These are phyloP conservation scores for Rhodosporidiobolus sp. DNA, from an alignment of 768 basidiomycete species.

Conservation along the genomic window DNA sequence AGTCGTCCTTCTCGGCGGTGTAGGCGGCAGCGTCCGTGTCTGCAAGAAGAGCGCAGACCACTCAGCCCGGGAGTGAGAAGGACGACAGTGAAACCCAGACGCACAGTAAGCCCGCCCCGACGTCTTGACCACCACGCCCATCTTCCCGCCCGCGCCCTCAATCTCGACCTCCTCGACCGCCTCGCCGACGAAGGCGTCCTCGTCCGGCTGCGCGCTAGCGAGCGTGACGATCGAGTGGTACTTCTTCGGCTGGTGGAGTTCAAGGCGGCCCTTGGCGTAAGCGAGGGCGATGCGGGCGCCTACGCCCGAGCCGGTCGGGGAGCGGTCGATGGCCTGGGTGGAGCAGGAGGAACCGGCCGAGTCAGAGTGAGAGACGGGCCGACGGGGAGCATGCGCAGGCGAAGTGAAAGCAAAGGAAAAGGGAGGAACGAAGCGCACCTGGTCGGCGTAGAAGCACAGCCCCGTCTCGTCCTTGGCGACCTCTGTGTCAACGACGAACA, in stretches of 20 bases:
- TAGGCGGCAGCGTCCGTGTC: not conserved
- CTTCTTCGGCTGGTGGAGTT: not conserved
- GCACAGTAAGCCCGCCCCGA: not conserved
- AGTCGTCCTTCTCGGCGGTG: not conserved
- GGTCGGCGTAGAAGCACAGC: not conserved
- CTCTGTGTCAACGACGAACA: not conserved
- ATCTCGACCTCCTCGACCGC: conserved; percentile 1
- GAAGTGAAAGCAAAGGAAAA: too few relatives aligned
- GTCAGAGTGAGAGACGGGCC: too few relatives aligned
- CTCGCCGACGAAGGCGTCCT: not conserved
- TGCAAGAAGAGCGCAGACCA: not conserved
- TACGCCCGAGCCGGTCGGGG: not conserved
- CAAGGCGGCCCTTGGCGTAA: not conserved
- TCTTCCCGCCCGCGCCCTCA: not conserved
- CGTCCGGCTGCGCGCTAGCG: not conserved
- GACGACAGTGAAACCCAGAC: not conserved
- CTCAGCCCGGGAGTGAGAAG: not conserved
- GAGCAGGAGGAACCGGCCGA: not conserved
- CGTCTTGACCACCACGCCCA: not conserved
- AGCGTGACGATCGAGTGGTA: not conserved
- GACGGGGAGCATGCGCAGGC: too few relatives aligned
- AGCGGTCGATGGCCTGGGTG: not conserved
- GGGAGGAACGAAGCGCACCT: not conserved
- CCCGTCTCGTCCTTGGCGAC: not conserved
- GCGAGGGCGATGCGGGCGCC: not conserved